phyloP scores from a whole-genome alignment of 371 early-diverging fungal genomes.

The Mortierella sp. region DNA sequence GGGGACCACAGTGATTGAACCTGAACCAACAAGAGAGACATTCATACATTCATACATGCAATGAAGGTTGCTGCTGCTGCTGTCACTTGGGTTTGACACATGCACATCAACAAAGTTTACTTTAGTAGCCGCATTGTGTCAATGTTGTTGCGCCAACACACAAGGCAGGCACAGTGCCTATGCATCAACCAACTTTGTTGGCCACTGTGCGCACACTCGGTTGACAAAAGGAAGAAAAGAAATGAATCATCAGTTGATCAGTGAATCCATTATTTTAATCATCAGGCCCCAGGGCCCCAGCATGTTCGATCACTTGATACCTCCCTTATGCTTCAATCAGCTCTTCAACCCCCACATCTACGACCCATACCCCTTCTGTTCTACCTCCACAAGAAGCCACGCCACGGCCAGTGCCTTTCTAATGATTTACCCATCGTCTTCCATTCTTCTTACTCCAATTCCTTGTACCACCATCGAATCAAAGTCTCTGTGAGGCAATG shows the following conservation, averaged over 20 bases:
- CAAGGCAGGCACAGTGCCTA: background rate
- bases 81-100: too few relatives aligned
- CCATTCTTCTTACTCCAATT: background rate
- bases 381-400: background rate
- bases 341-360: background rate
- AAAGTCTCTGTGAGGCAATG: background rate
- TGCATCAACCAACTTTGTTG: background rate
- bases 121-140: conserved; percentile 3
- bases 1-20: too few relatives aligned
- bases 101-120: conserved; percentile 8
- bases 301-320: background rate
- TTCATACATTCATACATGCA: too few relatives aligned
- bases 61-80: too few relatives aligned
- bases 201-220: background rate
- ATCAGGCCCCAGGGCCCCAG: background rate
- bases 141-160: background rate
- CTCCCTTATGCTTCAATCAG: background rate
- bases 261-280: background rate
- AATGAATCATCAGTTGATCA: background rate
- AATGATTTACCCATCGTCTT: conserved; percentile 1
- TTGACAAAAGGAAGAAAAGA: background rate
- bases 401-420: background rate
- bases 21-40: too few relatives aligned
- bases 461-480: conserved; percentile 4
- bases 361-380: background rate